phyloP scores from a whole-genome alignment of 345 rosid species.

The Hypericum androsaemum region DNA sequence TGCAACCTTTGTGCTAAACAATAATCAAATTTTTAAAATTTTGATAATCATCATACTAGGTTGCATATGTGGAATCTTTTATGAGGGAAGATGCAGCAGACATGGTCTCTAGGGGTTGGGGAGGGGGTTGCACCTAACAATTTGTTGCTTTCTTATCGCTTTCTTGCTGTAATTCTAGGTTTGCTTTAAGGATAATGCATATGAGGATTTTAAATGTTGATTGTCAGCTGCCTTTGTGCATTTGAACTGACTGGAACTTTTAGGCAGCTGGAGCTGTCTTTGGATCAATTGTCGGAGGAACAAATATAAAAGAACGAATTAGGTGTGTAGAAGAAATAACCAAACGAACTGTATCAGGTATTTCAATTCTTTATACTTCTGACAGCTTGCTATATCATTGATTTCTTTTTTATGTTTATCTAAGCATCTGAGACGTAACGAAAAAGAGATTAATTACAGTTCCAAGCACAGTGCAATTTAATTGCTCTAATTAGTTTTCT shows the following conservation, averaged over 20 bases:
- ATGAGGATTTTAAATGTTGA: neutral
- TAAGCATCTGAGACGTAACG: neutral
- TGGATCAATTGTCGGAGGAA: conserved; percentile 79
- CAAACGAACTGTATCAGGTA: conserved; percentile 49
- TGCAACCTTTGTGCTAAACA: too few relatives aligned
- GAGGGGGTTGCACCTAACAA: too few relatives aligned
- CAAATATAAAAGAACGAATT: conserved; percentile 38
- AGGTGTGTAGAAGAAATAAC: conserved; percentile 50
- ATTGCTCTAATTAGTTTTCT: too few relatives aligned
- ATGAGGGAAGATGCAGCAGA: too few relatives aligned
- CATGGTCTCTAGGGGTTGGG: too few relatives aligned
- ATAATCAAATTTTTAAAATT: too few relatives aligned
- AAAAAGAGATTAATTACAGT: too few relatives aligned
- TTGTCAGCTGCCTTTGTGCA: neutral
- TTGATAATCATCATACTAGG: too few relatives aligned
- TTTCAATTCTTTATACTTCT: neutral
- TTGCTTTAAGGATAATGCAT: neutral
- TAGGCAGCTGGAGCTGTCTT: conserved; percentile 50
- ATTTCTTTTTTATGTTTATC: neutral
- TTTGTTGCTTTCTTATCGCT: too few relatives aligned
- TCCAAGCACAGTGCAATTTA: too few relatives aligned
- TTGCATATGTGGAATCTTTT: too few relatives aligned
- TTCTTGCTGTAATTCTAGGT: too few relatives aligned
- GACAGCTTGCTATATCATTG: neutral
- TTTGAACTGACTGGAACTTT: conserved; percentile 7